phyloP scores from a whole-genome alignment of 2,329 filamentous ascomycete species.

The Reticulascus tulasneorum region DNA sequence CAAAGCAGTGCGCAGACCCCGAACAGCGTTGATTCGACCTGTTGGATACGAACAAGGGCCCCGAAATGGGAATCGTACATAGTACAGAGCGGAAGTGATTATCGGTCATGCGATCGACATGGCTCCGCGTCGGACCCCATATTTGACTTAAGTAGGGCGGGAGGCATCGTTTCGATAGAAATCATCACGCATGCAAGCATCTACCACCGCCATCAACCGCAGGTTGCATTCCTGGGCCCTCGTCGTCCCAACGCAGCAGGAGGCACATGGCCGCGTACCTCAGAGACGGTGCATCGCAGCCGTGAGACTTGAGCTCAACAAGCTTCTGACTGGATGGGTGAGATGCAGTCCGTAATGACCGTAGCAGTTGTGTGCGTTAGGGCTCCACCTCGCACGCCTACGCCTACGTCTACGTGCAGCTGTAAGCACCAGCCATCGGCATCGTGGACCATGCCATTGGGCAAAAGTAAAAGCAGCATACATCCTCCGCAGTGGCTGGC shows the following conservation, averaged over 20 bases:
- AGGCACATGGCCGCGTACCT: conserved; percentile 1
- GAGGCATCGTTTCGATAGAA: conserved; percentile 6
- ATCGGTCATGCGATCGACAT: no score
- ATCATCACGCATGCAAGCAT: conserved; percentile 7
- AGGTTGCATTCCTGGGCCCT: conserved; percentile 4
- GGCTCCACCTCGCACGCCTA: no score
- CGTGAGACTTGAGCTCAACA: no score
- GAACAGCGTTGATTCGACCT: conserved; percentile 1
- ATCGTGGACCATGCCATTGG: neutral
- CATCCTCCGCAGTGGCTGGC: conserved; percentile 7
- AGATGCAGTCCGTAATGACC: no score
- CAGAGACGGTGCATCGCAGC: conserved; percentile 2
- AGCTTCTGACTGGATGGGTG: no score
- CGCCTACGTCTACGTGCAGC: conserved; percentile 2
- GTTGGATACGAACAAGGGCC: conserved; percentile 7
- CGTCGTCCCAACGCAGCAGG: conserved; percentile 3
- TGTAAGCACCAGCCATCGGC: conserved; percentile 4
- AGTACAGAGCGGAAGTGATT: conserved; percentile 9
- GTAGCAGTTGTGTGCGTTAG: no score
- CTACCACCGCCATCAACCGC: conserved; percentile 8
- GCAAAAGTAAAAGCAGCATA: neutral
- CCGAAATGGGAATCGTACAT: conserved; percentile 2
- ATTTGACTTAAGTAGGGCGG: conserved; percentile 8
- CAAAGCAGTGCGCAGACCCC: no score
- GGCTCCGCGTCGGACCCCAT: conserved; percentile 1